These are phyloP conservation scores for Polytrichum formosum DNA, from an alignment of 225 moss, liverwort and hornwort species.

Conservation along the genomic window DNA sequence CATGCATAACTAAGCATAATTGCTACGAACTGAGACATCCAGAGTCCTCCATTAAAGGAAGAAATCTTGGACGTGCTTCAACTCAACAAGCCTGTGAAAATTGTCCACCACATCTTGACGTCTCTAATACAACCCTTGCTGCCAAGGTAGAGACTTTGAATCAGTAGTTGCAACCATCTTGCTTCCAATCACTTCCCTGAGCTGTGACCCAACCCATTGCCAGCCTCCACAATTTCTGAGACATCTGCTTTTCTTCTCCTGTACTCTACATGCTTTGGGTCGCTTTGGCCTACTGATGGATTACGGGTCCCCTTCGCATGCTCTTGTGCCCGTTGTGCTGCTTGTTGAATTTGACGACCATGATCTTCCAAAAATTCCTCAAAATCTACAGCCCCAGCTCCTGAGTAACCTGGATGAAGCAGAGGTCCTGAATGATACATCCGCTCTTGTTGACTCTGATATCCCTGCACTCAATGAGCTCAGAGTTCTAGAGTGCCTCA, in stretches of 20 bases:
- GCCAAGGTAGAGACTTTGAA: conserved; percentile 23
- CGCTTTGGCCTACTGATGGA: conserved; percentile 25
- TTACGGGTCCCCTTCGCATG: conserved; percentile 22
- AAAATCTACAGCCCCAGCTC: conserved; percentile 92
- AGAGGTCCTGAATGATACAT: conserved; percentile 98
- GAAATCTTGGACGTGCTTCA: conserved; percentile 21
- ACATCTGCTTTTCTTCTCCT: conserved; percentile 44
- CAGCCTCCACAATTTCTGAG: conserved; percentile 50
- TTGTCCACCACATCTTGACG: conserved; percentile 28
- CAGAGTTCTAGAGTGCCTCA: conserved; percentile 40
- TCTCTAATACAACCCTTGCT: conserved; percentile 26
- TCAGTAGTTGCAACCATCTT: conserved; percentile 21
- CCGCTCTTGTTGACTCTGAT: conserved; percentile 81
- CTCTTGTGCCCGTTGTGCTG: conserved; percentile 67
- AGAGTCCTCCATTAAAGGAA: conserved; percentile 17
- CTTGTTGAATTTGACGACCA: conserved; percentile 78
- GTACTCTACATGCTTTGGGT: conserved; percentile 45
- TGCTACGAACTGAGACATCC: conserved; percentile 33
- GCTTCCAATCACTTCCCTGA: conserved; percentile 28
- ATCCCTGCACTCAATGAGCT: conserved; percentile 81
- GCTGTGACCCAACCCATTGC: conserved; percentile 48
- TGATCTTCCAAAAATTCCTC: conserved; percentile 96
- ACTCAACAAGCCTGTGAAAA: conserved; percentile 30
- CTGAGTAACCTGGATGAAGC: conserved; percentile 90
- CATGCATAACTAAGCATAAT: conserved; percentile 38